Evolutionary conservation across 805 yeast genomes (phyloP).

Genomic region (Saccharomycopsis sp.): DNA sequence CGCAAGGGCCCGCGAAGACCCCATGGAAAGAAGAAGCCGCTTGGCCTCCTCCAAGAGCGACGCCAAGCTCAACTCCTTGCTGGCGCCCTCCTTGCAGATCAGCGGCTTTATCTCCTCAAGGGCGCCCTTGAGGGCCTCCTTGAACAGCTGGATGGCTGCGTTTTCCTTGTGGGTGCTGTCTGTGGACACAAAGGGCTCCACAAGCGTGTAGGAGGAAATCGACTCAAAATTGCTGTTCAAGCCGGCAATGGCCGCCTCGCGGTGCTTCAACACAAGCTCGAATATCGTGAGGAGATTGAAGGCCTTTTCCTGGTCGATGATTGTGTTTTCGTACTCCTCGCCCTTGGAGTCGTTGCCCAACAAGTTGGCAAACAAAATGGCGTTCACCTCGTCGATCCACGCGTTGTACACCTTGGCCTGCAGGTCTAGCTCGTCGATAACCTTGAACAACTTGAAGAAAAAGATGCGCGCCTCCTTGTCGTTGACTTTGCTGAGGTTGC

Average conservation of each 20-base stretch:
- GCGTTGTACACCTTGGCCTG: conserved; percentile 47
- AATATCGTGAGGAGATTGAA: conserved; percentile 51
- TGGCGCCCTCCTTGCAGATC: conserved; percentile 10
- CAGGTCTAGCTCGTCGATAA: conserved; percentile 35
- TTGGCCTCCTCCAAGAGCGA: not conserved
- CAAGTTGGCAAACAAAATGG: conserved; percentile 43
- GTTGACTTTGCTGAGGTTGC: conserved; percentile 4
- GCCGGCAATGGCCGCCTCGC: conserved; percentile 33
- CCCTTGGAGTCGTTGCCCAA: conserved; percentile 47
- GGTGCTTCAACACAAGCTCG: conserved; percentile 40
- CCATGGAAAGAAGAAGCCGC: not conserved
- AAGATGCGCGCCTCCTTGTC: conserved; percentile 19
- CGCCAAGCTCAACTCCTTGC: conserved; percentile 9
- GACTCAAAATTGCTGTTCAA: conserved; percentile 21
- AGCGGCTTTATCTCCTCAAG: conserved; percentile 9
- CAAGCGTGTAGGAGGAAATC: not conserved
- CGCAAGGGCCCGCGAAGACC: not conserved
- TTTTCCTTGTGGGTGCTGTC: conserved; percentile 19
- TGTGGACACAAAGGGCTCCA: not conserved
- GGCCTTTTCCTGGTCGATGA: conserved; percentile 69
- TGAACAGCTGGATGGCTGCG: conserved; percentile 23
- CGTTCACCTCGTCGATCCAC: conserved; percentile 41
- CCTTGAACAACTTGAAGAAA: conserved; percentile 18
- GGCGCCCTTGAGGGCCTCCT: conserved; percentile 3
- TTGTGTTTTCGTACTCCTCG: conserved; percentile 69